These are phyloP conservation scores for Debaryomyces fabryi DNA, from an alignment of 1,139 yeast species.

Conservation along the genomic window DNA sequence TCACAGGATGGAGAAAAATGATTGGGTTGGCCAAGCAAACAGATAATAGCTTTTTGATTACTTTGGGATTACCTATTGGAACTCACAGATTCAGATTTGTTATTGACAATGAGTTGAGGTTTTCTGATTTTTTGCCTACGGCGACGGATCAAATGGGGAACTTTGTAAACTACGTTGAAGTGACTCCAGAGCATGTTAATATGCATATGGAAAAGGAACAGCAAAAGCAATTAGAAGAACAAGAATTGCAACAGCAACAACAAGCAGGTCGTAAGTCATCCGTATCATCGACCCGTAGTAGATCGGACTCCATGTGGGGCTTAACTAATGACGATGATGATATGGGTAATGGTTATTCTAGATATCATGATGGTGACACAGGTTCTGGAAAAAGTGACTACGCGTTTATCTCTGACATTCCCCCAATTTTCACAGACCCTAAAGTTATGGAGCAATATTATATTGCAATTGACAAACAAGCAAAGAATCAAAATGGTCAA, in stretches of 20 bases:
- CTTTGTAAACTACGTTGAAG: conserved; percentile 52
- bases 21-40: conserved; percentile 54
- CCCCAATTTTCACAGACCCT: conserved; percentile 87
- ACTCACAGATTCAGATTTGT: conserved; percentile 53
- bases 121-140: conserved; percentile 49
- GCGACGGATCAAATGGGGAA: conserved; percentile 57
- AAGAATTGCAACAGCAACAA: conserved; percentile 12
- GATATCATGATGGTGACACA: conserved; percentile 63
- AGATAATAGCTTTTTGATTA: conserved; percentile 41
- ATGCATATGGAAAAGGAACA: conserved; percentile 28
- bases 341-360: conserved; percentile 78
- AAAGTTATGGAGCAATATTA: conserved; percentile 63
- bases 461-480: conserved; percentile 70
- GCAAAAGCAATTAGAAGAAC: conserved; percentile 19
- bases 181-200: conserved; percentile 45
- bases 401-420: conserved; percentile 71
- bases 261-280: conserved; percentile 27
- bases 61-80: conserved; percentile 50
- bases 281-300: conserved; percentile 28
- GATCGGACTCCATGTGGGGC: conserved; percentile 57
- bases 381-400: conserved; percentile 18
- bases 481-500: conserved; percentile 61
- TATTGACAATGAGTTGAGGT: conserved; percentile 50
- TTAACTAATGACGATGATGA: conserved; percentile 68
- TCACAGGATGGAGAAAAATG: conserved; percentile 56